Base-by-base conservation (phyloP, 2,329 filamentous ascomycete genomes). In the Biscogniauxia mediterranea region DNA sequence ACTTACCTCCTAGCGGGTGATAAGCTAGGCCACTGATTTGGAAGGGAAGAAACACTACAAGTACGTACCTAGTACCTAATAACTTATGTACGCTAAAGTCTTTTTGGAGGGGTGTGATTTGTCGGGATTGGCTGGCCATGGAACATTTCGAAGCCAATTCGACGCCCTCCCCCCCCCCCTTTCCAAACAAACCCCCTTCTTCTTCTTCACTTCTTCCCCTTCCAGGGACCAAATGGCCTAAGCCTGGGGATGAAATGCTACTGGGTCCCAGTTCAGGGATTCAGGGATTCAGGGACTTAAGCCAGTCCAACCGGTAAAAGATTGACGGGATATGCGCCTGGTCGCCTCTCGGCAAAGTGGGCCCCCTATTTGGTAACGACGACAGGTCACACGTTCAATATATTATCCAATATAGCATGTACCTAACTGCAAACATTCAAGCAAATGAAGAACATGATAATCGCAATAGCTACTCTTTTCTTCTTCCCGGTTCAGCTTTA, bases 271-370 rank as follows among this genome's bases (percentile, higher is more conserved):
- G 38, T 46, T 46, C 38, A n/a, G 38, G 15, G 38, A 46, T 46
- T 46, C 38, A 46, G 38, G 38, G 38, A 46, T 46, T 46, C 38
- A 46, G 38, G 38, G 38, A 46, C 38, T 46, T 46, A n/a, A 15
- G 17, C 38, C 38, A 46, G 38, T 46, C 38, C 38, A 46, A 46
- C 13, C 7, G 38, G 38, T 46, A 46, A 54, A 28, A 28, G 52
- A 54, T 55, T 55, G 26, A 42, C 54, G 28, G 54, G 54, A 54
- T 55, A 42, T 55, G 28, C 54, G 54, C 54, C 54, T 9, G 54
- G 19, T 55, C 21, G 28, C 26, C 25, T 55, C 53, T 55, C n/a
- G 54, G 28, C 28, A 46, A 19, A 55, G 54, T 49, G 54, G 54
- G 54, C 8, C 54, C 15, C 7, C 6, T 3, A 38, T 21, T 51